phyloP scores from a whole-genome alignment of 164 flowering plant species.

The grape (Vitis vinifera) region DNA sequence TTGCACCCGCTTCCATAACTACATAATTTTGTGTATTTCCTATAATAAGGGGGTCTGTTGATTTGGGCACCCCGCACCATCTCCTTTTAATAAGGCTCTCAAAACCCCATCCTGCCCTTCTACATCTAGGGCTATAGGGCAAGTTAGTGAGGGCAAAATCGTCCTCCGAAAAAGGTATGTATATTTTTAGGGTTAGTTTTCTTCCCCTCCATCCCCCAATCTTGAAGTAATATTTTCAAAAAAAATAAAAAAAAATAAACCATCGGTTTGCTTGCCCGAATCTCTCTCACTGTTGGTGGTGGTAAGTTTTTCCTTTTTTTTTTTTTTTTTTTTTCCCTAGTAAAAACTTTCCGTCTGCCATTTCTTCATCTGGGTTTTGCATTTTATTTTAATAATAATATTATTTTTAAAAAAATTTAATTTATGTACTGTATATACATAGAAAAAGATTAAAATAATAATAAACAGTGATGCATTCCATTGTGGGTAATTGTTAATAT shows the following conservation, averaged over 20 bases:
- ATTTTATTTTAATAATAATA: not conserved
- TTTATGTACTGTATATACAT: not conserved
- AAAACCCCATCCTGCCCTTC: not conserved
- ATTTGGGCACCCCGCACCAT: too few species aligned
- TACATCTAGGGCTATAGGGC: not conserved
- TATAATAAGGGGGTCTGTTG: too few species aligned
- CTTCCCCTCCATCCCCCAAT: not conserved
- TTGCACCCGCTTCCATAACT: not conserved
- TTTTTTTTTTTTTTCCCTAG: not conserved
- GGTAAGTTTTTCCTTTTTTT: slow-evolving; percentile 21
- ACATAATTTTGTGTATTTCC: not conserved
- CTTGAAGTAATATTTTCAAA: not conserved
- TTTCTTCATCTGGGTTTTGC: slow-evolving; percentile 28
- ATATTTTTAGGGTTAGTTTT: slow-evolving; percentile 1
- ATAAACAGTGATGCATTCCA: not conserved
- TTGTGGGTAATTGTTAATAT: not conserved
- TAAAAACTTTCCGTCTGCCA: slow-evolving; percentile 6
- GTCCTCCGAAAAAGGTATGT: not conserved
- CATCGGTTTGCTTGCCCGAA: slow-evolving; percentile 14
- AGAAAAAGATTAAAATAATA: not conserved
- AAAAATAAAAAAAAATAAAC: not conserved
- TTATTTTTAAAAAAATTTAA: not conserved
- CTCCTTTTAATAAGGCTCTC: too few species aligned
- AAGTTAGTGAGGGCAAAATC: not conserved
- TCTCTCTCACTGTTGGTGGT: slow-evolving; percentile 15